Evolutionary conservation across 805 yeast genomes (phyloP).

Genomic region (Scheffersomyces stipitis): DNA sequence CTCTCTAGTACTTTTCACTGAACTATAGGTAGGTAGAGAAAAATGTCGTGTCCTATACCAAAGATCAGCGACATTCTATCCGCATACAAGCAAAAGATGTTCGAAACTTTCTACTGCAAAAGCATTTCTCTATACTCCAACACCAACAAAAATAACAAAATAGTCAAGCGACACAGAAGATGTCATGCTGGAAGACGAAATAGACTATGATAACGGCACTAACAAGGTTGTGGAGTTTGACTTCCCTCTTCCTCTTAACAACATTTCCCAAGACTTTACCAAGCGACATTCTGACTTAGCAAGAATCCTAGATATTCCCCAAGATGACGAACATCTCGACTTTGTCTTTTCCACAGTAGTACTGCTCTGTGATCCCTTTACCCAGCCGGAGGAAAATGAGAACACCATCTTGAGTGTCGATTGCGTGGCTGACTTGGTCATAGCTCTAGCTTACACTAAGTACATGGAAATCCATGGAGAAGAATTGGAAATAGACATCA

Average conservation of each 20-base stretch:
- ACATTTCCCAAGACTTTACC: conserved; percentile 3
- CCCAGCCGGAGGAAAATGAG: conserved; percentile 67
- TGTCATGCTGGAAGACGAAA: conserved; percentile 4
- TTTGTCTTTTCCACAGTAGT: conserved; percentile 12
- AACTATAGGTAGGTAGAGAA: too few species aligned
- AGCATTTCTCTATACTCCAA: too few species aligned
- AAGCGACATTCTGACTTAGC: conserved; percentile 4
- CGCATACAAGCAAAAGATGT: too few species aligned
- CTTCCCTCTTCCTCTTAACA: conserved; percentile 2
- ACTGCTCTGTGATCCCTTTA: conserved; percentile 54
- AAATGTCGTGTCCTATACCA: too few species aligned
- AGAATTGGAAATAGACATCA: too few species aligned
- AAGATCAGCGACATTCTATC: too few species aligned
- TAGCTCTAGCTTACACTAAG: conserved; percentile 35
- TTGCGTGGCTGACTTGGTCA: conserved; percentile 49
- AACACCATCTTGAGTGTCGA: conserved; percentile 54
- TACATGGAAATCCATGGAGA: conserved; percentile 4
- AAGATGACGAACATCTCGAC: conserved; percentile 1
- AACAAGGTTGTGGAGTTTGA: conserved; percentile 5
- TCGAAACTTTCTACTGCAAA: too few species aligned
- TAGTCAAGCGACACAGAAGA: too few species aligned
- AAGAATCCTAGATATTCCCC: neutral
- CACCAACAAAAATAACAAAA: too few species aligned
- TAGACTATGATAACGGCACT: neutral
- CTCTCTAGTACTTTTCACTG: too few species aligned